Conservation (phyloP, 129 eudicot species). For the Deinandra increscens region DNA sequence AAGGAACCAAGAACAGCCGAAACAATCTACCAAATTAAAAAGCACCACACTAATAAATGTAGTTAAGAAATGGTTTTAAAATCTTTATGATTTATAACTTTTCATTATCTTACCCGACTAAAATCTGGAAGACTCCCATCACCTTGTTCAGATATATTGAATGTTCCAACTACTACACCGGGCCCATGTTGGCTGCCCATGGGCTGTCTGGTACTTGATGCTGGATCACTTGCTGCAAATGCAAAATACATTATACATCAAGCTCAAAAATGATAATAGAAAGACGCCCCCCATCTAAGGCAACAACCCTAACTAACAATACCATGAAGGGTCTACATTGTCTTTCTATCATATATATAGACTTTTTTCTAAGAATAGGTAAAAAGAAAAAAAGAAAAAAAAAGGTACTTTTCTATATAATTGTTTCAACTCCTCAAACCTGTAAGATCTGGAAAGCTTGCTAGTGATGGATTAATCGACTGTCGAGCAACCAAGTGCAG, state of each 20-base stretch:
- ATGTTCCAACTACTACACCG: conserved; percentile 71
- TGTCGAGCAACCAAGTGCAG: conserved; percentile 90
- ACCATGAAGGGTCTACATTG: background rate
- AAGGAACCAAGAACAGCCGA: conserved; percentile 83
- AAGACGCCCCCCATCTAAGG: background rate
- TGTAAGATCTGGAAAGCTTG: conserved; percentile 51
- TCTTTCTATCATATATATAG: conserved; percentile 1
- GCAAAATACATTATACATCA: conserved; percentile 4
- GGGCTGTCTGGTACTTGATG: conserved; percentile 44
- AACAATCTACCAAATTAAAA: conserved; percentile 52
- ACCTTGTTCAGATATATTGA: conserved; percentile 78
- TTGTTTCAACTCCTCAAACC: conserved; percentile 37
- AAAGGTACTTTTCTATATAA: background rate
- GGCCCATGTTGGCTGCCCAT: conserved; percentile 53
- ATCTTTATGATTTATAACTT: background rate
- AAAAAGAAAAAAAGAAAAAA: conserved; percentile 14
- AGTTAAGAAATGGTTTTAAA: background rate
- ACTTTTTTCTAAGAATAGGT: background rate
- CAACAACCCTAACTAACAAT: conserved; percentile 5
- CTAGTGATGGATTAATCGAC: conserved; percentile 52
- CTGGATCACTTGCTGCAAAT: conserved; percentile 61
- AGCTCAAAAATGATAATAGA: background rate
- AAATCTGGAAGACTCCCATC: conserved; percentile 76
- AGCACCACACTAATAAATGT: conserved; percentile 8
- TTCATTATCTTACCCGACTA: conserved; percentile 57